Percentiles rank a stretch among this genome's conserved stretches.
Conservation (phyloP, 441 rosid species). For the Sinapis alba region DNA sequence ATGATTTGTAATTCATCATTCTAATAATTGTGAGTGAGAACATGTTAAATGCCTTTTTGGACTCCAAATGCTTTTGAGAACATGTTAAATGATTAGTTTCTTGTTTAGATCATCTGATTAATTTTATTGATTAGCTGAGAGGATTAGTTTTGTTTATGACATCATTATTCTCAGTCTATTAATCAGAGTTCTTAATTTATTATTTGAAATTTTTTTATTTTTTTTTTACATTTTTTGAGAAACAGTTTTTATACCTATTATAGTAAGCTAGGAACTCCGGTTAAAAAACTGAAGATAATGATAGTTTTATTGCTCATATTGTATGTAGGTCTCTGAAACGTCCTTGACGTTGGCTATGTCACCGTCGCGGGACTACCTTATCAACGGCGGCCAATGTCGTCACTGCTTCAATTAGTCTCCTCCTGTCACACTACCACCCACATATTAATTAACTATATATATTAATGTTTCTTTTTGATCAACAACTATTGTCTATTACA, state of each 20-base stretch:
- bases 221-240: no score
- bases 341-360: slow-evolving; percentile 15
- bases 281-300: no score
- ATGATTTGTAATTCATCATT: not conserved
- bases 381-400: slow-evolving; percentile 32
- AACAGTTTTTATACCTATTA: no score
- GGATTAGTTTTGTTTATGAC: not conserved
- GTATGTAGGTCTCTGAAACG: not conserved
- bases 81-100: not conserved
- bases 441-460: not conserved
- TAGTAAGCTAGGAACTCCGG: no score
- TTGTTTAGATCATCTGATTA: not conserved
- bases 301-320: no score
- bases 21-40: not conserved
- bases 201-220: no score
- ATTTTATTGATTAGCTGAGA: not conserved
- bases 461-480: not conserved
- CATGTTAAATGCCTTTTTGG: not conserved
- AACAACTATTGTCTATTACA: not conserved
- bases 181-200: no score
- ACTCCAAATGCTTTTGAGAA: slow-evolving; percentile 17
- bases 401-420: slow-evolving; percentile 26
- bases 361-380: slow-evolving; percentile 25
- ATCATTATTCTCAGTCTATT: no score
- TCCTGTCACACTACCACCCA: slow-evolving; percentile 25